These are phyloP conservation scores for Fraxinus platypoda DNA, from an alignment of 305 asterid species.

Conservation along the genomic window DNA sequence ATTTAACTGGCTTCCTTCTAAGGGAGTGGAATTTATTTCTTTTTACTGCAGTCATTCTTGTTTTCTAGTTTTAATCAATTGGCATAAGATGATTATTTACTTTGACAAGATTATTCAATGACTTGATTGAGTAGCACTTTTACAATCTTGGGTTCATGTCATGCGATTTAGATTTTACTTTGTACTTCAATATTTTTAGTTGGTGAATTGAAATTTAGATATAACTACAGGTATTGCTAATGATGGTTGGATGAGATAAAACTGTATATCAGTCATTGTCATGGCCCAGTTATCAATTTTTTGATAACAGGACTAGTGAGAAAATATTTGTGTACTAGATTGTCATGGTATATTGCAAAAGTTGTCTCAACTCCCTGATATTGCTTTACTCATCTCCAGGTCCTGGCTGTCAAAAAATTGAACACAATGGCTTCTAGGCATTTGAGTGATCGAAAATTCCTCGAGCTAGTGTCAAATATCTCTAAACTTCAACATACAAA, in stretches of 20 bases:
- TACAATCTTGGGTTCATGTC: not conserved
- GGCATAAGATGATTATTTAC: not conserved
- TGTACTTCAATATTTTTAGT: not conserved
- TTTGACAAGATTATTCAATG: not conserved
- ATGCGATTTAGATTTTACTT: not conserved
- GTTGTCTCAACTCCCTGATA: constrained; percentile 2
- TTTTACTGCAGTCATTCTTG: not conserved
- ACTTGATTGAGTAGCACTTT: not conserved
- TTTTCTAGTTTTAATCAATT: not conserved
- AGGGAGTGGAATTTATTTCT: not conserved
- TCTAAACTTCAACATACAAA: constrained; percentile 62
- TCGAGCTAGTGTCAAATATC: constrained; percentile 60
- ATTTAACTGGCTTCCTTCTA: not conserved
- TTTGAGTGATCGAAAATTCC: constrained; percentile 61
- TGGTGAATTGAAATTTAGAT: not conserved
- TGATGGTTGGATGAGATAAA: not conserved
- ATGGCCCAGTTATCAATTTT: not conserved
- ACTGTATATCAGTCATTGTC: not conserved
- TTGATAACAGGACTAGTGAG: not conserved
- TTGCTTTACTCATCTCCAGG: constrained; percentile 36
- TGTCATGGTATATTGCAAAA: not conserved
- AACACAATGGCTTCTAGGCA: constrained; percentile 46
- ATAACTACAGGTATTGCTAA: not conserved
- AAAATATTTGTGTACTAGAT: not conserved
- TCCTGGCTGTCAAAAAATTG: constrained; percentile 84